These are phyloP conservation scores for Trichophaea hybrida DNA, from an alignment of 2,329 filamentous ascomycete genomes.

Conservation along the genomic window DNA sequence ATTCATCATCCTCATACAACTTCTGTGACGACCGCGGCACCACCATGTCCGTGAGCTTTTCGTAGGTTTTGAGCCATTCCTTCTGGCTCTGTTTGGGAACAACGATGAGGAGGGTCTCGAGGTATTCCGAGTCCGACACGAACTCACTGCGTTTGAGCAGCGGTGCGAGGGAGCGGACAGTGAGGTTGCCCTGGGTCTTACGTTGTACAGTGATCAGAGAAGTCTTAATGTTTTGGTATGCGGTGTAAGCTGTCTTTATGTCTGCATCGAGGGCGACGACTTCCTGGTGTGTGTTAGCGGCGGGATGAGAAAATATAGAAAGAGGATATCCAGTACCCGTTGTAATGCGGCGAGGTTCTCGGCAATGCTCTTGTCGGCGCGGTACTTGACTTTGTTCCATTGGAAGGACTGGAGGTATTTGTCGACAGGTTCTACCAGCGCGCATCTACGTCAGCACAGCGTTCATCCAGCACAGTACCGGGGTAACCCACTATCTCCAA, in stretches of 20 bases:
- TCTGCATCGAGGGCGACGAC: slow-evolving; percentile 86
- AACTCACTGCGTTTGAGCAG: slow-evolving; percentile 69
- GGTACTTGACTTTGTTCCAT: slow-evolving; percentile 98
- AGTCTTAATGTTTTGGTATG: slow-evolving; percentile 85
- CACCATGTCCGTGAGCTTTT: slow-evolving; percentile 78
- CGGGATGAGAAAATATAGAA: background rate
- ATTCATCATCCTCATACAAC: slow-evolving; percentile 77
- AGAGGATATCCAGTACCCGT: slow-evolving; percentile 44
- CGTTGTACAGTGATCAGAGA: slow-evolving; percentile 68
- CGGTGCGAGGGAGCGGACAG: slow-evolving; percentile 83
- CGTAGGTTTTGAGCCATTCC: slow-evolving; percentile 80
- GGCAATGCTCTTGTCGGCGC: slow-evolving; percentile 74
- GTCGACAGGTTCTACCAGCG: slow-evolving; percentile 50
- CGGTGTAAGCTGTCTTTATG: slow-evolving; percentile 82
- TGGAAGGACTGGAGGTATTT: slow-evolving; percentile 77
- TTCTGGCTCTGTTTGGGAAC: slow-evolving; percentile 68
- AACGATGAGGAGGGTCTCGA: slow-evolving; percentile 87
- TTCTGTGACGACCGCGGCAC: slow-evolving; percentile 75
- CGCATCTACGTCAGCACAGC: background rate
- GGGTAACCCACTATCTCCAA: slow-evolving; percentile 66
- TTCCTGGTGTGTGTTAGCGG: slow-evolving; percentile 36
- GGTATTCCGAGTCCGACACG: slow-evolving; percentile 83
- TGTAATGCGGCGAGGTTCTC: slow-evolving; percentile 79
- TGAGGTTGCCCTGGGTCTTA: slow-evolving; percentile 75
- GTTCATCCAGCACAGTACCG: background rate